Conservation (phyloP, 192 early-diverging fungal species). For the Backusella parvicylindrica region DNA sequence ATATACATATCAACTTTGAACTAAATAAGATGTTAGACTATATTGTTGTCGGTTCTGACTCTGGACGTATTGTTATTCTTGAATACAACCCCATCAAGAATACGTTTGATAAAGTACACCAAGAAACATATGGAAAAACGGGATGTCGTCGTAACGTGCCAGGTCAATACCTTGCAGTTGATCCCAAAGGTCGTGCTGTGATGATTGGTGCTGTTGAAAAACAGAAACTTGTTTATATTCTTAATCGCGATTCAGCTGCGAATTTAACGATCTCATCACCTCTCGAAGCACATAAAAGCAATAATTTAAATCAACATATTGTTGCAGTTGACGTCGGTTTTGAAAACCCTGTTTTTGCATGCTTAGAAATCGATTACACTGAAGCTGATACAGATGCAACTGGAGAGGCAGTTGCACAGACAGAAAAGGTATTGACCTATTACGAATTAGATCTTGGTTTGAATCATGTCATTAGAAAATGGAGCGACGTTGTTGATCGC, state of each 20-base stretch:
- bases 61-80: slow-evolving; percentile 83
- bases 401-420: slow-evolving; percentile 63
- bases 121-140: slow-evolving; percentile 93
- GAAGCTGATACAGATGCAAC: slow-evolving; percentile 78
- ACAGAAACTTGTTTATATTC: slow-evolving; percentile 93
- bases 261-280: slow-evolving; percentile 91
- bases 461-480: slow-evolving; percentile 97
- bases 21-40: slow-evolving; percentile 63
- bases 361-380: slow-evolving; percentile 81
- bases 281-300: slow-evolving; percentile 85
- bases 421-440: slow-evolving; percentile 84
- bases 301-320: slow-evolving; percentile 73
- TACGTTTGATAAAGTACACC: slow-evolving; percentile 76
- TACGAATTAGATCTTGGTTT: slow-evolving; percentile 98
- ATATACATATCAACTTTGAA: neutral
- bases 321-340: slow-evolving; percentile 96
- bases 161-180: slow-evolving; percentile 93
- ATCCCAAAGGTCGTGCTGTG: slow-evolving; percentile 94
- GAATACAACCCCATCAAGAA: slow-evolving; percentile 80
- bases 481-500: slow-evolving; percentile 78
- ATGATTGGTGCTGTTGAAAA: slow-evolving; percentile 95
- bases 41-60: slow-evolving; percentile 86
- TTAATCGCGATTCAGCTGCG: slow-evolving; percentile 87
- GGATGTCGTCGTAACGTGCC: slow-evolving; percentile 87
- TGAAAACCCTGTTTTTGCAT: slow-evolving; percentile 98